Evolutionary conservation across 768 basidiomycete genomes (phyloP), one percentile per base, ranked within the genome.

Genomic region (Tephrocybe sp.): DNA sequence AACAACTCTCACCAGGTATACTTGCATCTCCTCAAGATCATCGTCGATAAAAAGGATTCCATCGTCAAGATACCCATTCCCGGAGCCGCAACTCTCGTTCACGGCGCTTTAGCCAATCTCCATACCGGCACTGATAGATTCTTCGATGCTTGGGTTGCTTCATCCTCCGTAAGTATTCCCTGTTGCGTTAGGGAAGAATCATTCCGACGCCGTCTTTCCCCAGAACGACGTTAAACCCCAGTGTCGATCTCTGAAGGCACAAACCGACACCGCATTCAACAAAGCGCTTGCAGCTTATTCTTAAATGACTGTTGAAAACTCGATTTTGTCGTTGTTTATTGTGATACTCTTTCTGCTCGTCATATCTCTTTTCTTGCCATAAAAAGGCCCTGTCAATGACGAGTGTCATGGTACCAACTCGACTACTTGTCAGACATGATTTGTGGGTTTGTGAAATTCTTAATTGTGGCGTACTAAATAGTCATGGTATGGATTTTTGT

Each of bases 41-140:
- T 68, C 40, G 56, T 64, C 21, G 46, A 45, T 8, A 68, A 69
- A 55, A 66, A 65, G 39, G 15, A 60, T 3, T 52, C 57, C 4
- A 60, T 69, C 44, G 36, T 50, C 24, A 56, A 46, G 9, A 51
- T 66, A 15, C 57, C 58, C 1, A 22, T 66, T 19, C 49, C 46
- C 16, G 51, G 36, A 13, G 35, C 53, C 38, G 5, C 16, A 12
- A 18, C 5, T 26, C 4, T 53, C 8, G 43, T 58, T 26, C 42
- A 21, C 19, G 7, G n/a, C 18, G 49, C 38, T 9, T 15, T 53
- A 15, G 27, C 3, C 36, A 4, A 19, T 5, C 43, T 59, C 15
- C 34, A 26, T 27, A 34, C 15, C 13, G 42, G 48, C 22, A 35
- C 24, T 5, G 18, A 30, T 19, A 30, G 5, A 13, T 47, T 55